A percentile compares a stretch with the other conserved stretches of the same genome.
Evolutionary conservation across 139 green algal genomes (phyloP).

Genomic region (Micractinium sp.): DNA sequence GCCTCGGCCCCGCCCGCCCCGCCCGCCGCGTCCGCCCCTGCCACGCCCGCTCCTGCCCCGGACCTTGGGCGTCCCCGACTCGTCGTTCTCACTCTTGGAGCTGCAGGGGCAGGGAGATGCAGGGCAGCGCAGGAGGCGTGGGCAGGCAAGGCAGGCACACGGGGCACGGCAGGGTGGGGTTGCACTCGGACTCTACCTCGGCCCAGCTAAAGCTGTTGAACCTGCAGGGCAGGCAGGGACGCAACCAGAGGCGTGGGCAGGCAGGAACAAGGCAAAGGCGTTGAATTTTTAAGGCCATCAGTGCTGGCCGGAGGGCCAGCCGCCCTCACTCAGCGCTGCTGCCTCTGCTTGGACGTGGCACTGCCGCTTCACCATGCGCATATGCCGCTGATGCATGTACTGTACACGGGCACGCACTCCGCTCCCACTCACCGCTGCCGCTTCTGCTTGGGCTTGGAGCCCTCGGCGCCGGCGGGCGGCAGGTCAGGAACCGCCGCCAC

Average conservation of each 20-base stretch:
- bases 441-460: constrained; percentile 14
- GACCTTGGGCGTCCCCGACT: not conserved
- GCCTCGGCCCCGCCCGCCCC: not conserved
- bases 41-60: not conserved
- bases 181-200: too few relatives aligned
- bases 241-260: too few relatives aligned
- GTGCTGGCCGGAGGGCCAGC: too few relatives aligned
- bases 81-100: not conserved
- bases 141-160: not conserved
- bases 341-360: too few relatives aligned
- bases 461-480: constrained; percentile 6
- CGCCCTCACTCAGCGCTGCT: too few relatives aligned
- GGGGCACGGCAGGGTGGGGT: too few relatives aligned
- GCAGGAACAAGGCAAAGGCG: too few relatives aligned
- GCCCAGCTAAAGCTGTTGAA: not conserved
- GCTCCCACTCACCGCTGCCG: constrained; percentile 10
- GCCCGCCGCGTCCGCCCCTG: constrained; percentile 6
- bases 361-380: not conserved
- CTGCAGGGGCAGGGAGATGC: not conserved
- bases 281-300: too few relatives aligned
- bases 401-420: not conserved
- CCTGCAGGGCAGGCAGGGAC: too few relatives aligned
- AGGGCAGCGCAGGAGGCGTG: not conserved
- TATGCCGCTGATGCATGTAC: too few relatives aligned
- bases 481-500: constrained; percentile 77